Base-by-base conservation (phyloP, 495 filamentous ascomycete species). In the Trichoderma orchidacearum region DNA sequence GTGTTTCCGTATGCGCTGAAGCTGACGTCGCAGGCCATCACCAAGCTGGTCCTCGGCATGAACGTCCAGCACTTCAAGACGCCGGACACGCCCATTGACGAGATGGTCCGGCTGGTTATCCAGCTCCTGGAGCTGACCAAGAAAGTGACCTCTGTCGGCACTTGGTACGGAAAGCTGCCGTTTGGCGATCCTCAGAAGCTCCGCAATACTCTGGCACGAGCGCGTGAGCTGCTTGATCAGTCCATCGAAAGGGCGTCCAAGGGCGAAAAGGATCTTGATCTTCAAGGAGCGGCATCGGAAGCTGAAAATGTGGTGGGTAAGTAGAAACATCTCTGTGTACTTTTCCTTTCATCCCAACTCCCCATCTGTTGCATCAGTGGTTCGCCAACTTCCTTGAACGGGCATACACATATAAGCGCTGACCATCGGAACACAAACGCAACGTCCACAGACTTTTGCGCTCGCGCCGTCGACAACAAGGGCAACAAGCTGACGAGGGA, bases 1-100 rank as follows among this genome's bases (percentile, higher is more conserved):
- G 78, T 77, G 5, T 84, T 82, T 55, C 75, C 72, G 34, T 82
- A 77, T 52, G 82, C 81, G 77, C 60, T 82, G 15, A 83, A 84
- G 64, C 69, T 84, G 0, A 77, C 67, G 4, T 74, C 76, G 0
- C 76, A 79, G 41, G 68, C 73, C 2, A 72, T 82, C 15, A 72
- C 75, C 15, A 77, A 77, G 61, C 58, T 84, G 4, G 69, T 70
- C 0, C 69, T 82, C 0, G 75, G 74, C 1, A 56, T 72, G 58
- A 75, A 82, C 62, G 72, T 80, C 23, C 45, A 73, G 30, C 80
- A 83, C 56, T 82, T 83, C 60, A 61, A 59, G 6, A 27, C 62
- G 1, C 53, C 68, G 9, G 72, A 80, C 57, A 57, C 75, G 4
- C 71, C 67, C 0, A 38, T 71, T 0, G 72, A 76, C 56, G 63